Percentiles rank a stretch among this genome's conserved stretches.
These are phyloP conservation scores for Cyclotella baltica DNA, from an alignment of 108 stramenopile genomes.

Conservation along the genomic window DNA sequence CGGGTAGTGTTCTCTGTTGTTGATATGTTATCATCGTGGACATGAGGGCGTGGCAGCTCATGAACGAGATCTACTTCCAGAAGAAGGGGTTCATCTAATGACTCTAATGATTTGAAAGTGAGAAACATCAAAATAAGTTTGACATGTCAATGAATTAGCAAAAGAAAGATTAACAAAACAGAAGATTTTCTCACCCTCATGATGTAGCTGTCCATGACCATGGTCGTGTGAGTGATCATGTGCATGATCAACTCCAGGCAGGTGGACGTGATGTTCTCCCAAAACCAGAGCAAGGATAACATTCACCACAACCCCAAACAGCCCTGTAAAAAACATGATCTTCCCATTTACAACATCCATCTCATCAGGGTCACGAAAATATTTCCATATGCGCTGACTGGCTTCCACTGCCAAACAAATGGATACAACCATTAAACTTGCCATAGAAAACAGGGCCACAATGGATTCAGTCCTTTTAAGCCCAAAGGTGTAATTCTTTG, in stretches of 20 bases:
- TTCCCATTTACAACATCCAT: conserved; percentile 79
- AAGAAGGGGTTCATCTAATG: neutral
- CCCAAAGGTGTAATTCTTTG: conserved; percentile 86
- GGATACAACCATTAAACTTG: conserved; percentile 76
- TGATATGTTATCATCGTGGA: conserved; percentile 12
- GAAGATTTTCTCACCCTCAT: neutral
- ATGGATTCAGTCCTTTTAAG: conserved; percentile 92
- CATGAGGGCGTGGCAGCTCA: neutral
- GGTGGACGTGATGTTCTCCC: conserved; percentile 81
- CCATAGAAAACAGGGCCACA: conserved; percentile 89
- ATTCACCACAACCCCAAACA: conserved; percentile 93
- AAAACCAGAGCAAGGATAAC: conserved; percentile 84
- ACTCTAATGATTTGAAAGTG: conserved; percentile 8
- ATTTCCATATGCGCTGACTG: conserved; percentile 57
- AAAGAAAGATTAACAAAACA: neutral
- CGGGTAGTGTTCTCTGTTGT: conserved; percentile 27
- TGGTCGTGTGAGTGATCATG: conserved; percentile 50
- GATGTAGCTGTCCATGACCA: conserved; percentile 26
- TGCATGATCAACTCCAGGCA: conserved; percentile 61
- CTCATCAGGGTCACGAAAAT: conserved; percentile 42
- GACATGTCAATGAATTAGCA: neutral
- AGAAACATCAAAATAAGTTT: conserved; percentile 2
- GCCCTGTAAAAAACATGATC: conserved; percentile 87
- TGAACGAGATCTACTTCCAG: neutral
- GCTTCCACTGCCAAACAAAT: conserved; percentile 84